Evolutionary conservation across 805 yeast genomes (phyloP).

Genomic region (Metahyphopichia silvanorum): DNA sequence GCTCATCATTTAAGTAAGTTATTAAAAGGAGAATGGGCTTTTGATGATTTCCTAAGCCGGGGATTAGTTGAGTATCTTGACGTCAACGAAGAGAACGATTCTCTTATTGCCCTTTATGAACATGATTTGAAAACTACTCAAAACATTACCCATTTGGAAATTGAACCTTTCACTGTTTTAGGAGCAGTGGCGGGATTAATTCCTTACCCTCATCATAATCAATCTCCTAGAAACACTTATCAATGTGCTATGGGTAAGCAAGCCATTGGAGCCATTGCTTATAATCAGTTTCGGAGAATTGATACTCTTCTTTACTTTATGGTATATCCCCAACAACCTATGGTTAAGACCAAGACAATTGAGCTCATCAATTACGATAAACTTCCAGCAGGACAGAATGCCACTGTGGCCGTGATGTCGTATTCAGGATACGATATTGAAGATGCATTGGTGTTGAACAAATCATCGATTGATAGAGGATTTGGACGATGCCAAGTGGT

Average conservation of each 20-base stretch:
- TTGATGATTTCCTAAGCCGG: conserved; percentile 81
- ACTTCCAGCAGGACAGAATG: conserved; percentile 98
- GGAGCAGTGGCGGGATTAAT: conserved; percentile 93
- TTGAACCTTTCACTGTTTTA: conserved; percentile 88
- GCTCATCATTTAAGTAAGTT: conserved; percentile 66
- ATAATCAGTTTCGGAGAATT: conserved; percentile 92
- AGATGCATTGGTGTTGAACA: conserved; percentile 94
- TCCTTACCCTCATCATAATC: conserved; percentile 92
- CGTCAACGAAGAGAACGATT: conserved; percentile 96
- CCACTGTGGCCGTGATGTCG: conserved; percentile 98
- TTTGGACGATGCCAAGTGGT: conserved; percentile 97
- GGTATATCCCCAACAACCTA: conserved; percentile 99
- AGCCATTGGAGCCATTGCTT: conserved; percentile 99
- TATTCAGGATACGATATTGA: conserved; percentile 99
- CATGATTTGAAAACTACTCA: conserved; percentile 39
- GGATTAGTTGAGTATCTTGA: conserved; percentile 95
- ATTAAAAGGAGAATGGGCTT: conserved; percentile 69
- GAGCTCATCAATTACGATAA: conserved; percentile 94
- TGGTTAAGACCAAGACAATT: conserved; percentile 97
- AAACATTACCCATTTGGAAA: conserved; percentile 83
- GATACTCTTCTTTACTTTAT: conserved; percentile 89
- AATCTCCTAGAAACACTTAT: conserved; percentile 88
- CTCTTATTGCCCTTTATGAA: conserved; percentile 88
- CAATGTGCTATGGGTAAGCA: conserved; percentile 98
- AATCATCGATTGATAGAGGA: conserved; percentile 91